phyloP scores from a whole-genome alignment of 345 rosid species.

The Salix brachista region DNA sequence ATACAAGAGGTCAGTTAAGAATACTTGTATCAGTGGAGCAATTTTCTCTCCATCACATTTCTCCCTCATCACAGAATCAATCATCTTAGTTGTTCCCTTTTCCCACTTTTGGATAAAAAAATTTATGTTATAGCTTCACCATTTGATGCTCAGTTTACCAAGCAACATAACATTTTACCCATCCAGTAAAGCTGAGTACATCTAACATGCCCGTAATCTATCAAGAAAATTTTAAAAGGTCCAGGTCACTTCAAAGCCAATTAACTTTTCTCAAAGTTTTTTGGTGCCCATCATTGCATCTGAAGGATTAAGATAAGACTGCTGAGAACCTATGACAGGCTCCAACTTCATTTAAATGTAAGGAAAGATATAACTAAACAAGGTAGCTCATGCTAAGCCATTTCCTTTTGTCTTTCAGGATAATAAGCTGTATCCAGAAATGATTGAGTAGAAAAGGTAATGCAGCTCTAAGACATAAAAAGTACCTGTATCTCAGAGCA shows the following conservation, averaged over 20 bases:
- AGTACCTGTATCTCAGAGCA: conserved; percentile 84
- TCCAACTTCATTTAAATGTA: background rate
- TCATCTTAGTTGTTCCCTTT: no score
- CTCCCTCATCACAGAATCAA: no score
- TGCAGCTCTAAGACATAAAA: background rate
- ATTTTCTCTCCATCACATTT: background rate
- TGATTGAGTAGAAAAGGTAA: background rate
- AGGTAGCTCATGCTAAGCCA: background rate
- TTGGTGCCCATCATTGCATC: background rate
- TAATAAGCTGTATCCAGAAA: background rate
- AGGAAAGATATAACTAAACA: background rate
- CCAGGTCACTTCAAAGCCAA: background rate
- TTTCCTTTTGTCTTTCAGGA: background rate
- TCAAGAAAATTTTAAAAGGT: no score
- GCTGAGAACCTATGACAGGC: background rate
- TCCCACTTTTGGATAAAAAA: no score
- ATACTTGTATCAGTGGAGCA: background rate
- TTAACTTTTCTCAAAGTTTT: background rate
- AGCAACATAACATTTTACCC: background rate
- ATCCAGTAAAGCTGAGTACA: no score
- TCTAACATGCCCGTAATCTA: no score
- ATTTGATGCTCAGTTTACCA: background rate
- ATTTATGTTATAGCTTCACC: background rate
- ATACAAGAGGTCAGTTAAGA: background rate
- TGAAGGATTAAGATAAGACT: background rate